Percentiles rank a stretch among this genome's conserved stretches.
These are phyloP conservation scores for Fusarium phyllophilum DNA, from an alignment of 2,329 filamentous ascomycete genomes.

Conservation along the genomic window DNA sequence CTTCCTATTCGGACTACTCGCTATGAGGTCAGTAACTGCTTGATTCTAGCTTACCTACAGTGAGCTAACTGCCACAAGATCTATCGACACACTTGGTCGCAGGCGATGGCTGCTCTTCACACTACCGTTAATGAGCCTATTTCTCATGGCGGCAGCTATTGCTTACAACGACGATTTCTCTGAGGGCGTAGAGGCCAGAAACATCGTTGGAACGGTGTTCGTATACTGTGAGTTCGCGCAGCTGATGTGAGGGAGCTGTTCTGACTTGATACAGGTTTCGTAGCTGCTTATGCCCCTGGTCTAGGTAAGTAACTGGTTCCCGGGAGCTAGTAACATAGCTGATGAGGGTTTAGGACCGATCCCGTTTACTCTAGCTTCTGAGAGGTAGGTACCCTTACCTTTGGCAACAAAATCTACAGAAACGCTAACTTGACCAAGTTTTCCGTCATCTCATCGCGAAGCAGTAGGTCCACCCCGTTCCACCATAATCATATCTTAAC, in stretches of 20 bases:
- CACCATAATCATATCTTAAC: fast-evolving
- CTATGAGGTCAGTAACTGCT: not conserved
- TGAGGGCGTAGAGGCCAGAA: not conserved
- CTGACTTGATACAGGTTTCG: not conserved
- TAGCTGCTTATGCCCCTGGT: not conserved
- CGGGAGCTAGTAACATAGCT: fast-evolving
- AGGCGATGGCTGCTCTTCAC: not conserved
- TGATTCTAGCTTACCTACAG: not conserved
- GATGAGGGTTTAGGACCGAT: not conserved
- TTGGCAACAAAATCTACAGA: not conserved
- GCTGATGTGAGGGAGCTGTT: not conserved
- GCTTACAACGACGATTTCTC: not conserved
- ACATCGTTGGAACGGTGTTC: not conserved
- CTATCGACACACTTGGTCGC: not conserved
- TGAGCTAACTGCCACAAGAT: not conserved
- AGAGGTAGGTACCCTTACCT: not conserved
- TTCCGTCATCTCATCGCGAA: not conserved
- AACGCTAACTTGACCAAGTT: not conserved
- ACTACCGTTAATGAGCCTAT: not conserved
- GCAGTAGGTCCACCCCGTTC: not conserved
- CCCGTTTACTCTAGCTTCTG: not conserved
- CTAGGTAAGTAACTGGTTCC: not conserved
- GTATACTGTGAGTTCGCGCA: not conserved
- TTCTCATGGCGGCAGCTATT: not conserved
- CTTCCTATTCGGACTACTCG: not conserved